Base-by-base conservation (phyloP, 441 rosid genomes). In the Dalechampia spathulata region DNA sequence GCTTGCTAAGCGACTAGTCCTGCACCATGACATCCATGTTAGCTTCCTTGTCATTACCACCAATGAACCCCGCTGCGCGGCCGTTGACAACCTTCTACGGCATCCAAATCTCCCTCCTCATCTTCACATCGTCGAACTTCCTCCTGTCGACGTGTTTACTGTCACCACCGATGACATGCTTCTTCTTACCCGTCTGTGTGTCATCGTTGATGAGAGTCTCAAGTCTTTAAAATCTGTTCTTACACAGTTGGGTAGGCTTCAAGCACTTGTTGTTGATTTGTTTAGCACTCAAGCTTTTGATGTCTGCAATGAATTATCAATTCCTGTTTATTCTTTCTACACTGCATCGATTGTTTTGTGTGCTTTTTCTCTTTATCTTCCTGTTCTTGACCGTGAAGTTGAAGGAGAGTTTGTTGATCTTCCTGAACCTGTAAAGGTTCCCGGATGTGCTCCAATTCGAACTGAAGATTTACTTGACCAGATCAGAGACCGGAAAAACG, bases 321-420 rank as follows among this genome's bases (percentile, higher is more conserved):
- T 86, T 61, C 74, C 63, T 0, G 73, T 58, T 23, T 77, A 77
- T 63, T 75, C 71, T 6, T 70, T 76, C 28, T 49, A 72, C 44
- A 66, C 90, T 47, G 61, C 85, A 0, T 77, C 71, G 20, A 80
- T 77, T 10, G 72, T 79, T 77, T 70, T 82, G 64, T 77, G 82
- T 34, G 79, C 82, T 16, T 42, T 78, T 3, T 60, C 76, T 1
- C 59, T 75, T 21, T 75, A 76, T 56, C 62, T 67, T 36, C 83
- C 83, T 5, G 65, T 64, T 57, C 58, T 75, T 43, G 77, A 79
- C 32, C 69, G 68, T 9, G 65, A 58, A 51, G 65, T 60, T 19
- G 65, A 69, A 48, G 67, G 52, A 15, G 79, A 79, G 23, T 74
- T 72, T 21, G 39, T 73, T 52, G 65, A 69, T 28, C 60, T 41